These are phyloP conservation scores for Ceratobasidium sp. DNA, from an alignment of 1,284 basidiomycete species.

Conservation along the genomic window DNA sequence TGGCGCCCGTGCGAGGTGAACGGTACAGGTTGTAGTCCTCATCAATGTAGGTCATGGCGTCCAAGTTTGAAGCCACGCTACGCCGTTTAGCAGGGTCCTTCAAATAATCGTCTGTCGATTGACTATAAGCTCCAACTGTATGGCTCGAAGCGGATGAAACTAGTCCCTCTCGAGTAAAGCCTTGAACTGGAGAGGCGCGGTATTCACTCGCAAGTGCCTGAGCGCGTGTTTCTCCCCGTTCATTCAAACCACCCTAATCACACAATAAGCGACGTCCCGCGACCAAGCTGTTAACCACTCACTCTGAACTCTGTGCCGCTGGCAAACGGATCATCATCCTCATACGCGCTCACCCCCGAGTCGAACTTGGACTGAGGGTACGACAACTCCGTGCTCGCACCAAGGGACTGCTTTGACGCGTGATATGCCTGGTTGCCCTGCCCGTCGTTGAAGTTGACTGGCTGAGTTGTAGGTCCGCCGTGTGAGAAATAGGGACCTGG, in stretches of 20 bases:
- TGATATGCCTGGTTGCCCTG: slow-evolving; percentile 10
- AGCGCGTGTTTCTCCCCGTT: slow-evolving; percentile 50
- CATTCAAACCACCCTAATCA: slow-evolving; percentile 42
- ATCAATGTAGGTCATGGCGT: slow-evolving; percentile 50
- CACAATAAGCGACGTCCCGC: slow-evolving; percentile 16
- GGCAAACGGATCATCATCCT: slow-evolving; percentile 42
- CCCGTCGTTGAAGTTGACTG: slow-evolving; percentile 45
- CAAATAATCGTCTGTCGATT: slow-evolving; percentile 34
- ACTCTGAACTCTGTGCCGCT: slow-evolving; percentile 17
- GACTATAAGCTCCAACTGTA: slow-evolving; percentile 20
- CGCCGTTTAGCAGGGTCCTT: slow-evolving; percentile 23
- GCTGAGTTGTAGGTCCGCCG: slow-evolving; percentile 32
- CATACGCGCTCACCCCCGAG: slow-evolving; percentile 37
- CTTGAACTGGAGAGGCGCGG: slow-evolving; percentile 38
- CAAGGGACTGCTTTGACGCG: slow-evolving; percentile 30
- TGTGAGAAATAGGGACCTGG: neutral
- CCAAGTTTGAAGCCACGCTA: slow-evolving; percentile 42
- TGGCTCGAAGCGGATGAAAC: slow-evolving; percentile 30
- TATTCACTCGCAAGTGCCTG: slow-evolving; percentile 50
- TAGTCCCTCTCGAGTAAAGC: slow-evolving; percentile 24
- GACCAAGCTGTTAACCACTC: slow-evolving; percentile 4
- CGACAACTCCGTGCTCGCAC: slow-evolving; percentile 43
- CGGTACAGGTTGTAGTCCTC: slow-evolving; percentile 49
- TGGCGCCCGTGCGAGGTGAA: slow-evolving; percentile 40
- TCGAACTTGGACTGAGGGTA: slow-evolving; percentile 46